Evolutionary conservation across 2,329 filamentous ascomycete genomes (phyloP), one percentile per base, ranked within the genome.

Genomic region (Acephala macrosclerotiorum): DNA sequence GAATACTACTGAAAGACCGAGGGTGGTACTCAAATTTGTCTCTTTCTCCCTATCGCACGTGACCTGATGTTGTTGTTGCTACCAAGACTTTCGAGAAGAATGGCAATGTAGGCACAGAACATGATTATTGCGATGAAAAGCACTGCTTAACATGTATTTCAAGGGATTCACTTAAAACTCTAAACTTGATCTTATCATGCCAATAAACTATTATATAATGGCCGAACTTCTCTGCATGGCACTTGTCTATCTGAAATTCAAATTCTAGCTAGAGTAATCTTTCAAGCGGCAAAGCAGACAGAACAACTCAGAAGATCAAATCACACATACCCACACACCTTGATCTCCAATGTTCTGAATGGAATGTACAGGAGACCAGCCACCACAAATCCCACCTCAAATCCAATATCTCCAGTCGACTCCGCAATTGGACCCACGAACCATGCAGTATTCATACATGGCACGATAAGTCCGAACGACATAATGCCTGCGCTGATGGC

Each of bases 371-470:
- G 68, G 63, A 80, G 51, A n/a, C 76, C 76, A 9, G 79, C 80
- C 12, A 83, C 73, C 33, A 81, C 80, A 72, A 90, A 84, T 0
- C 87, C 87, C 74, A 88, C 77, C 78, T 91, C 88, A 64, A 91
- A 89, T 0, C 88, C 89, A 74, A 91, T 85, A 22, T 86, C 87
- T 47, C 87, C 83, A 57, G 88, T 89, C n/a, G 85, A 79, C 65
- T 81, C 79, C 0, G 87, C 89, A 68, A 92, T 86, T 0, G 89
- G 89, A 0, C 90, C 90, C 1, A 85, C 84, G 70, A 80, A 90
- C 89, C 89, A 92, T 0, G 80, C 76, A 76, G 92, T 89, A 36
- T 83, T 83, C 88, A 92, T 92, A 7, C 90, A 82, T 74, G 90
- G 88, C n/a, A 90, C 89, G 1, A 82, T 80, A 49, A 91, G 78